Base-by-base conservation (phyloP, 345 rosid species). In the Linum lewisii region DNA sequence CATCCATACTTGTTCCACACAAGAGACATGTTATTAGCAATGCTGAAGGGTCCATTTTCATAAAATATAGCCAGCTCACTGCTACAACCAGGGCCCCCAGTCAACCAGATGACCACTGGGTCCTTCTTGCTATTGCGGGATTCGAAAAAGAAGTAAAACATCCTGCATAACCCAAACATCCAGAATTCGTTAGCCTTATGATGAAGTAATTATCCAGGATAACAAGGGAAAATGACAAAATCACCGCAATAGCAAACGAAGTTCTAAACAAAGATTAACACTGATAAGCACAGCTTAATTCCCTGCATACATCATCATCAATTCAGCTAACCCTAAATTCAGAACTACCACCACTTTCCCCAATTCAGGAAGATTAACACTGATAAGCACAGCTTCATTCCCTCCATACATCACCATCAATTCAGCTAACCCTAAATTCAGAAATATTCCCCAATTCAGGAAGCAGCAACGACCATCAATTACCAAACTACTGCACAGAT, bases 21-120 rank as follows among this genome's bases (percentile, higher is more conserved):
- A 79, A 94, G 96, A 69, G 97, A 85, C 95, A 90, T 64, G 72
- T 94, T 90, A 52, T 79, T 52, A 15, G 85, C 75, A 68, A 94
- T 85, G 62, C 58, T 65, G 72, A 87, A 94, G 58, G 99, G 97
- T 24, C 99, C 99, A 49, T 94, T 94, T 76, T 94, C 99, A 71
- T 94, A 90, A 79, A 94, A 94, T 82, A 94, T 55, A 72, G 99
- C 99, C 80, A 94, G 66, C 65, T 94, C 99, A 63, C 97, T 87
- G 65, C 99, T 90, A 65, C 99, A 90, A 37, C 99, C 99, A 21
- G 99, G 99, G 11, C 99, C 97, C 72, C 99, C 99, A 15, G 95
- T 90, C 84, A 94, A 82, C 99, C 97, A 94, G 56, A 94, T 87
- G 57, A 94, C 99, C 59, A 94, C 66, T 51, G 99, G 99, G 45